phyloP scores from a whole-genome alignment of 1,284 basidiomycete species.

The Cutaneotrichosporon sp. region DNA sequence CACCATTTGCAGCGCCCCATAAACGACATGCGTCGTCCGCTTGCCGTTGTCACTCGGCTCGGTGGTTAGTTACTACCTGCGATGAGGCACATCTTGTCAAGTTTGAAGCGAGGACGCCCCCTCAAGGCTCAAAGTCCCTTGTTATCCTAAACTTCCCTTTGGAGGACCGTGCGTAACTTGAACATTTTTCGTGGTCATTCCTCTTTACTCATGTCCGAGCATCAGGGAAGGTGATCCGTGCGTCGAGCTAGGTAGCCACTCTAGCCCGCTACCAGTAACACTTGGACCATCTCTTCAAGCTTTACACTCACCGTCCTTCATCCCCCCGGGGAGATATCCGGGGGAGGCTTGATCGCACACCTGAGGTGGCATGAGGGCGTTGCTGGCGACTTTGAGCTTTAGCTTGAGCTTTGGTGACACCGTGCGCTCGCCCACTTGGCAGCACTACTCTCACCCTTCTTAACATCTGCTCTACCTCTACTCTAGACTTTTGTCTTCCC shows the following conservation, averaged over 20 bases:
- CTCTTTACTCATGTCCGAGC: background rate
- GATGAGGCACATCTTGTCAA: background rate
- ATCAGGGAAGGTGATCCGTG: background rate
- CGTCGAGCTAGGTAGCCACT: too few species aligned
- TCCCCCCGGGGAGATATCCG: background rate
- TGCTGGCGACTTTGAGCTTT: background rate
- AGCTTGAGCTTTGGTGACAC: background rate
- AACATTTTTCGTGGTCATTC: background rate
- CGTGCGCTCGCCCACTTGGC: background rate
- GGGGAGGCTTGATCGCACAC: constrained; percentile 1
- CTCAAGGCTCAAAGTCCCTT: too few species aligned
- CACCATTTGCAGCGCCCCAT: too few species aligned
- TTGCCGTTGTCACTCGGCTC: background rate
- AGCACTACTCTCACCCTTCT: background rate
- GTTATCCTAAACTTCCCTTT: background rate
- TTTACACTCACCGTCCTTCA: background rate
- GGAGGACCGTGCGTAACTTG: background rate
- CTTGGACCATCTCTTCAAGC: background rate
- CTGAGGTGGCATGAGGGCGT: background rate
- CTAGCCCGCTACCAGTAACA: background rate
- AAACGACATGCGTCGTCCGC: too few species aligned
- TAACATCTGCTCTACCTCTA: background rate
- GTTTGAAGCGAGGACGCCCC: background rate
- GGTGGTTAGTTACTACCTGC: background rate
- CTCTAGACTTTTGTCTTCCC: background rate